Evolutionary conservation across 2,329 filamentous ascomycete species (phyloP).

Genomic region (Arachnomyces sp.): DNA sequence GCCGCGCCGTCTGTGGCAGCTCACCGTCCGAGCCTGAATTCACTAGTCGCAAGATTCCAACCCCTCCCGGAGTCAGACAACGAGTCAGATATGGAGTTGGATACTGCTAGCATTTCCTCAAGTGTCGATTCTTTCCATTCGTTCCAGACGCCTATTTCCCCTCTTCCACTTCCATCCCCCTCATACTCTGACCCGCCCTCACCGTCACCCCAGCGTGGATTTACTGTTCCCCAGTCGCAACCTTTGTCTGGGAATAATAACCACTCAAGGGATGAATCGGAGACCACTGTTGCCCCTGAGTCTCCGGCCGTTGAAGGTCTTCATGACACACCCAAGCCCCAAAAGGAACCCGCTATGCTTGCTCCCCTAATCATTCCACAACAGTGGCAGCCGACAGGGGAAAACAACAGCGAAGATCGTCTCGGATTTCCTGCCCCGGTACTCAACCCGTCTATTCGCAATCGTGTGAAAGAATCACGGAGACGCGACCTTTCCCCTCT

Average conservation of each 20-base stretch:
- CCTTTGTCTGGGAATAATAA: conserved; percentile 4
- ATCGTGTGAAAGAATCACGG: conserved; percentile 50
- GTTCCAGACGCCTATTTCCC: conserved; percentile 14
- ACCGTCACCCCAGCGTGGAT: conserved; percentile 13
- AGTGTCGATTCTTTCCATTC: conserved; percentile 40
- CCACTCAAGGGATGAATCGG: conserved; percentile 24
- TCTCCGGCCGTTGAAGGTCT: conserved; percentile 9
- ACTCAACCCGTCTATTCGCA: conserved; percentile 35
- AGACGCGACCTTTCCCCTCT: conserved; percentile 59
- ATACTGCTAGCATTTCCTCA: conserved; percentile 25
- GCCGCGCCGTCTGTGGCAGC: conserved; percentile 21
- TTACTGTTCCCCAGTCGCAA: conserved; percentile 6
- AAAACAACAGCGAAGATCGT: too few relatives aligned
- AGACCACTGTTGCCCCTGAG: conserved; percentile 20
- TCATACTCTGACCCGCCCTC: conserved; percentile 14
- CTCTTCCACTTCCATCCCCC: conserved; percentile 11
- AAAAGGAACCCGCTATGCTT: conserved; percentile 35
- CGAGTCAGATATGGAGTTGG: conserved; percentile 12
- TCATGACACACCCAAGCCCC: conserved; percentile 11
- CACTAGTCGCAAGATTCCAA: conserved; percentile 33
- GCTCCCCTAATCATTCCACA: conserved; percentile 23
- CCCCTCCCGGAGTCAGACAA: conserved; percentile 20
- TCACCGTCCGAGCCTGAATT: conserved; percentile 26
- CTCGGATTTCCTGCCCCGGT: conserved; percentile 17
- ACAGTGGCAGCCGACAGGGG: too few relatives aligned